Percentiles rank a stretch among this genome's conserved stretches.
phyloP scores from a whole-genome alignment of 2,329 filamentous ascomycete species.

The Mariannaea sp. region DNA sequence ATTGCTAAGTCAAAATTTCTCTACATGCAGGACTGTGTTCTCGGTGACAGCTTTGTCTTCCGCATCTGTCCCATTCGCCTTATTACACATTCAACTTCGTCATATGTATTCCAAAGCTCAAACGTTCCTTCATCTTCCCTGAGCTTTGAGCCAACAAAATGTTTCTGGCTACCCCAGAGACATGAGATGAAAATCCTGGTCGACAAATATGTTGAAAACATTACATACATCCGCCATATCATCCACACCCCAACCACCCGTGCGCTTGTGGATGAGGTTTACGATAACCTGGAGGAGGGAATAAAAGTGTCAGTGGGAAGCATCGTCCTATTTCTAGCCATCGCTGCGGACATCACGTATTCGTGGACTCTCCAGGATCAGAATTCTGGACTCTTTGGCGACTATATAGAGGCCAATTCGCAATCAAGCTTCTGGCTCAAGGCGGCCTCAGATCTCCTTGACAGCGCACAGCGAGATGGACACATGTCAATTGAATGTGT shows the following conservation, averaged over 20 bases:
- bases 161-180: slow-evolving; percentile 43
- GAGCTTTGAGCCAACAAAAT: slow-evolving; percentile 38
- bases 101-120: slow-evolving; percentile 40
- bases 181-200: slow-evolving; percentile 40
- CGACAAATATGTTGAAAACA: slow-evolving; percentile 39
- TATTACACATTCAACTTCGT: slow-evolving; percentile 39
- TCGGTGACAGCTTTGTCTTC: slow-evolving; percentile 41
- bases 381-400: slow-evolving; percentile 28
- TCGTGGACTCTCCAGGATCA: slow-evolving; percentile 39
- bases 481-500: slow-evolving; percentile 41
- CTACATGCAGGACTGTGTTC: slow-evolving; percentile 35
- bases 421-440: slow-evolving; percentile 40
- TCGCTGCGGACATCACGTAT: slow-evolving; percentile 41
- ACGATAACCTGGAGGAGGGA: slow-evolving; percentile 37
- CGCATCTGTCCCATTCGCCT: slow-evolving; percentile 42
- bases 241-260: slow-evolving; percentile 38
- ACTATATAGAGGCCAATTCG: slow-evolving; percentile 32
- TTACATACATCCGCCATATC: slow-evolving; percentile 42
- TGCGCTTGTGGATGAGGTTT: slow-evolving; percentile 39
- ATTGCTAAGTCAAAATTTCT: too few relatives aligned
- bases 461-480: slow-evolving; percentile 36
- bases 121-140: slow-evolving; percentile 28
- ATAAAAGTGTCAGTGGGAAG: slow-evolving; percentile 31
- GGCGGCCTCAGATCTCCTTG: slow-evolving; percentile 40
- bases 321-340: slow-evolving; percentile 37